Evolutionary conservation across 768 basidiomycete species (phyloP).

Genomic region (Tricholoma terreum): DNA sequence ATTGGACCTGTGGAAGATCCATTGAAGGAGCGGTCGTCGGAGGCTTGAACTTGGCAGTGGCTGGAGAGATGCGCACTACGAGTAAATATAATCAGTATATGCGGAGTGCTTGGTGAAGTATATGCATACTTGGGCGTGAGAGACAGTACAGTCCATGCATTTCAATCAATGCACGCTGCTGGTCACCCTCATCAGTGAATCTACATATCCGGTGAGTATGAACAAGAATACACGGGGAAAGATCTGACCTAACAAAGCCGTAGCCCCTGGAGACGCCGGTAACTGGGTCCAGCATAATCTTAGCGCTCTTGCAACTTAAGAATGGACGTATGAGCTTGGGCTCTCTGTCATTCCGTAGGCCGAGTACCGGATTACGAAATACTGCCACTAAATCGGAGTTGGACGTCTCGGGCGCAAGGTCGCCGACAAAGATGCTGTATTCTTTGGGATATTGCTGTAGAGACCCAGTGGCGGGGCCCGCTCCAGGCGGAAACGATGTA

Average conservation of each 20-base stretch:
- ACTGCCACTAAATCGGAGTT: constrained; percentile 95
- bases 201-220: constrained; percentile 34
- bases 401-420: constrained; percentile 88
- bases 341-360: constrained; percentile 80
- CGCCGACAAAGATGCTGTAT: constrained; percentile 93
- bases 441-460: constrained; percentile 74
- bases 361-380: constrained; percentile 86
- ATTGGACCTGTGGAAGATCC: constrained; percentile 47
- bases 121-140: constrained; percentile 75
- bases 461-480: constrained; percentile 24
- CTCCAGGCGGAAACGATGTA: constrained; percentile 28
- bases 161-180: constrained; percentile 84
- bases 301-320: constrained; percentile 90
- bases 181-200: constrained; percentile 86
- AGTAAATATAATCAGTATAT: constrained; percentile 26
- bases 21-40: constrained; percentile 38
- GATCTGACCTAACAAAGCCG: constrained; percentile 80
- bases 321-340: constrained; percentile 89
- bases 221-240: constrained; percentile 4
- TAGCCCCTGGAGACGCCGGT: constrained; percentile 89
- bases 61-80: constrained; percentile 86
- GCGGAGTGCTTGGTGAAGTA: constrained; percentile 14
- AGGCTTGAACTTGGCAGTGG: constrained; percentile 83
- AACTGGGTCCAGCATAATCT: constrained; percentile 90
- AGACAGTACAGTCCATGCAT: constrained; percentile 91